Conservation (phyloP, 140 eudicot species). For the Senecio squalidus region DNA sequence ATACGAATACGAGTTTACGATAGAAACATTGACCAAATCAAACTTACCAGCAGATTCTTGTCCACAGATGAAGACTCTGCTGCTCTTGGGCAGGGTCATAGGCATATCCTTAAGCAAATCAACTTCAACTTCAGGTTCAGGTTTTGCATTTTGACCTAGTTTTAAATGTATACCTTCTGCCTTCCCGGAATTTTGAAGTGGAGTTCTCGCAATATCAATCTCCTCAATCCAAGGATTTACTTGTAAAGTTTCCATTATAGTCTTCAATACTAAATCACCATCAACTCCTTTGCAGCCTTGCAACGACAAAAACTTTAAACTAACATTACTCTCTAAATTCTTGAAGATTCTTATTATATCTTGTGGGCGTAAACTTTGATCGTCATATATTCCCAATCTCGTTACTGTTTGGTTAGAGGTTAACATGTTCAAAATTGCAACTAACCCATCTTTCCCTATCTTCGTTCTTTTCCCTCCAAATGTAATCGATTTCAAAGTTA, state of each 20-base stretch:
- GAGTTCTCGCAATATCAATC: conserved; percentile 74
- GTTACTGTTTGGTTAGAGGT: conserved; percentile 59
- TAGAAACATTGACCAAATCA: too few species aligned
- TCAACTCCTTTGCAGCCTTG: conserved; percentile 92
- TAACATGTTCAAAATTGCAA: conserved; percentile 59
- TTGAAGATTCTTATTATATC: conserved; percentile 53
- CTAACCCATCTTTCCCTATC: conserved; percentile 63
- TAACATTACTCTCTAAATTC: conserved; percentile 62
- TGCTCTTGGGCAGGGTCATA: conserved; percentile 65
- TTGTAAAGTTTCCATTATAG: conserved; percentile 61
- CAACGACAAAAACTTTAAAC: conserved; percentile 57
- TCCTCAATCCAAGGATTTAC: conserved; percentile 93
- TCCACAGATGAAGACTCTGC: conserved; percentile 81
- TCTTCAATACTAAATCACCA: conserved; percentile 64
- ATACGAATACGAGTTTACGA: not conserved
- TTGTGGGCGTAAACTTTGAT: conserved; percentile 54
- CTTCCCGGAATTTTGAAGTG: conserved; percentile 65
- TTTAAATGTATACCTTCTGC: conserved; percentile 57
- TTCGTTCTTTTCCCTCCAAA: conserved; percentile 75
- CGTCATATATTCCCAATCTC: conserved; percentile 63
- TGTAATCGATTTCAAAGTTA: conserved; percentile 48
- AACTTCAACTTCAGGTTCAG: conserved; percentile 41
- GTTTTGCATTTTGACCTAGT: conserved; percentile 54
- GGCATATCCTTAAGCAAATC: conserved; percentile 81
- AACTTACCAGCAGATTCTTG: conserved; percentile 79